A percentile compares a stretch with the other conserved stretches of the same genome.
These are phyloP conservation scores for Magnusiomyces sp. DNA, from an alignment of 1,139 yeast genomes.

Conservation along the genomic window DNA sequence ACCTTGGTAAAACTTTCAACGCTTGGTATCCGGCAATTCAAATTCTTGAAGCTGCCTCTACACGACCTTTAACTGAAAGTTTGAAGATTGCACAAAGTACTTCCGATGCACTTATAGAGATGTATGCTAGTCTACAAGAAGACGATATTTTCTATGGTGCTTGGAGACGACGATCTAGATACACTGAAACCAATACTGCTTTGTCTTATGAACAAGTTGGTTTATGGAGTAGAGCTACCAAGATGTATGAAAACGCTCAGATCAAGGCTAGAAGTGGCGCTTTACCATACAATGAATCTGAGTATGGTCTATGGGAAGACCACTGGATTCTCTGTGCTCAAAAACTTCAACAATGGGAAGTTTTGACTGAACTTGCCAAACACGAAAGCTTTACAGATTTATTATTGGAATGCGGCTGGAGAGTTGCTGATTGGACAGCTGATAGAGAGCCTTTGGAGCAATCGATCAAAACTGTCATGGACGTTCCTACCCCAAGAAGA, in stretches of 20 bases:
- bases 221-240: slow-evolving; percentile 89
- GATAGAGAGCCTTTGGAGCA: slow-evolving; percentile 93
- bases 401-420: slow-evolving; percentile 95
- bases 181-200: slow-evolving; percentile 86
- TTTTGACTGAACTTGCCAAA: slow-evolving; percentile 89
- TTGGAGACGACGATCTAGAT: slow-evolving; percentile 95
- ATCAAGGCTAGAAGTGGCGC: slow-evolving; percentile 95
- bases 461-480: slow-evolving; percentile 93
- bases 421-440: slow-evolving; percentile 97
- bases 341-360: slow-evolving; percentile 96
- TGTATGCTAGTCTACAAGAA: slow-evolving; percentile 83
- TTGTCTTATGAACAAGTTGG: slow-evolving; percentile 93
- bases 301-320: slow-evolving; percentile 96
- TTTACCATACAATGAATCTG: slow-evolving; percentile 90
- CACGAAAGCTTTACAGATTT: slow-evolving; percentile 97
- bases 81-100: slow-evolving; percentile 75
- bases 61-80: slow-evolving; percentile 56
- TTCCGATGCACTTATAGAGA: slow-evolving; percentile 82
- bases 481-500: slow-evolving; percentile 95
- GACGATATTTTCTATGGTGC: slow-evolving; percentile 96
- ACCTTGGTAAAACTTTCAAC: slow-evolving; percentile 76
- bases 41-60: slow-evolving; percentile 68
- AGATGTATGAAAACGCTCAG: slow-evolving; percentile 93
- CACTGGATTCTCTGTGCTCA: slow-evolving; percentile 98
- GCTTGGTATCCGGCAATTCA: slow-evolving; percentile 90